Percentiles rank a stretch among this genome's conserved stretches.
These are phyloP conservation scores for Exophiala spinifera DNA, from an alignment of 2,329 filamentous ascomycete species.

Conservation along the genomic window DNA sequence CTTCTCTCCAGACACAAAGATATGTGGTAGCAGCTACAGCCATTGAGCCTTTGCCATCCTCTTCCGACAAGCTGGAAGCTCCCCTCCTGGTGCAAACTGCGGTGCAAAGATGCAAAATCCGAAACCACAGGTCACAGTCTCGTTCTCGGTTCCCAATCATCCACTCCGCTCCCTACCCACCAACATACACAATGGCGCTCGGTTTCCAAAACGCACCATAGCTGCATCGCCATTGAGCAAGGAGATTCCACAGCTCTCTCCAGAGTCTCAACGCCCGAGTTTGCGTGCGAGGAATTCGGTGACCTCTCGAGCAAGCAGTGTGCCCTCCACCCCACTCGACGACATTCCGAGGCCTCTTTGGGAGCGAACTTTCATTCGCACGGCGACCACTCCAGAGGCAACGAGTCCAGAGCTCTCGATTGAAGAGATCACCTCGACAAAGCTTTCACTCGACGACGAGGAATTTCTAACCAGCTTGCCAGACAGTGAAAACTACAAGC, in stretches of 20 bases:
- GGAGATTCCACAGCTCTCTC: constrained; percentile 1
- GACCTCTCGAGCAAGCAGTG: constrained; percentile 14
- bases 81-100: not conserved
- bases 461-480: constrained; percentile 14
- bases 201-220: constrained; percentile 5
- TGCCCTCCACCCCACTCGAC: constrained; percentile 22
- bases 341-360: constrained; percentile 20
- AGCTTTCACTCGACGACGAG: constrained; percentile 21
- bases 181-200: not conserved
- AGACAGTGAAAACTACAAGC: constrained; percentile 3
- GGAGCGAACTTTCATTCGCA: constrained; percentile 18
- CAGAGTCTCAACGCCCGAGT: constrained; percentile 1
- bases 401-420: constrained; percentile 20
- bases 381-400: constrained; percentile 18
- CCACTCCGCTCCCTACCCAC: not conserved
- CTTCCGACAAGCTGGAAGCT: not conserved
- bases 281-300: constrained; percentile 8
- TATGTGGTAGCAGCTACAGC: not conserved
- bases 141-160: not conserved
- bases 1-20: not conserved
- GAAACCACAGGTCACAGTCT: not conserved
- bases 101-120: not conserved
- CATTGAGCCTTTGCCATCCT: not conserved
- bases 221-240: constrained; percentile 14
- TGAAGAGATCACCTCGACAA: constrained; percentile 23